phyloP scores from a whole-genome alignment of 208 protist genomes.

The Angomonas ambiguus region DNA sequence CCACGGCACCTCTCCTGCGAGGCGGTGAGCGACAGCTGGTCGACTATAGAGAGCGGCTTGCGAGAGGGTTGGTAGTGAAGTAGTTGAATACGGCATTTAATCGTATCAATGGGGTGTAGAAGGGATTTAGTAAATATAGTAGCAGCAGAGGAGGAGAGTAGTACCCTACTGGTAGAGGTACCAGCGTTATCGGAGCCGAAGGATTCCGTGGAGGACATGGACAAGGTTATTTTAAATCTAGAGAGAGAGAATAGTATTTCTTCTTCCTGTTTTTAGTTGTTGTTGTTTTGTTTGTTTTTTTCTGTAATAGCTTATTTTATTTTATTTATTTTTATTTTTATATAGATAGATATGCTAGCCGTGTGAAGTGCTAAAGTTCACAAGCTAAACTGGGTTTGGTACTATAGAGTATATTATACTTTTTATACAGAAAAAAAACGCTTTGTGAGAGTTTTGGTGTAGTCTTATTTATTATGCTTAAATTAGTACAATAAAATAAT shows the following conservation, averaged over 20 bases:
- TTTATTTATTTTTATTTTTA: constrained; percentile 2
- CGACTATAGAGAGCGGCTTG: too few species aligned
- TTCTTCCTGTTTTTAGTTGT: too few species aligned
- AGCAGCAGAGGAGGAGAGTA: constrained; percentile 42
- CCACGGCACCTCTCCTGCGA: constrained; percentile 12
- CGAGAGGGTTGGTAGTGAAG: not conserved
- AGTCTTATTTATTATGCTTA: too few species aligned
- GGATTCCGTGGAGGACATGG: too few species aligned
- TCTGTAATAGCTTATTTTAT: not conserved
- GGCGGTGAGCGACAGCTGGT: not conserved
- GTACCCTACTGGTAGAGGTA: constrained; percentile 10
- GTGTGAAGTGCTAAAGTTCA: not conserved
- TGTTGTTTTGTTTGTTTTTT: not conserved
- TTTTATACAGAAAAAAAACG: too few species aligned
- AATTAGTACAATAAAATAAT: too few species aligned
- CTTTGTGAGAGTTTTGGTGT: too few species aligned
- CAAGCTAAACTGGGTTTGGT: too few species aligned
- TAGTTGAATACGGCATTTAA: constrained; percentile 79
- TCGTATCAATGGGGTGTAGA: constrained; percentile 77
- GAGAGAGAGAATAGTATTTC: too few species aligned
- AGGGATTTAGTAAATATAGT: constrained; percentile 63
- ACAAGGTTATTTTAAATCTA: too few species aligned
- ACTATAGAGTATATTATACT: too few species aligned
- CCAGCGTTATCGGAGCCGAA: too few species aligned
- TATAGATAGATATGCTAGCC: not conserved